A percentile compares a stretch with the other conserved stretches of the same genome.
Conservation (phyloP, 768 basidiomycete genomes). For the Boletus sensibilis region DNA sequence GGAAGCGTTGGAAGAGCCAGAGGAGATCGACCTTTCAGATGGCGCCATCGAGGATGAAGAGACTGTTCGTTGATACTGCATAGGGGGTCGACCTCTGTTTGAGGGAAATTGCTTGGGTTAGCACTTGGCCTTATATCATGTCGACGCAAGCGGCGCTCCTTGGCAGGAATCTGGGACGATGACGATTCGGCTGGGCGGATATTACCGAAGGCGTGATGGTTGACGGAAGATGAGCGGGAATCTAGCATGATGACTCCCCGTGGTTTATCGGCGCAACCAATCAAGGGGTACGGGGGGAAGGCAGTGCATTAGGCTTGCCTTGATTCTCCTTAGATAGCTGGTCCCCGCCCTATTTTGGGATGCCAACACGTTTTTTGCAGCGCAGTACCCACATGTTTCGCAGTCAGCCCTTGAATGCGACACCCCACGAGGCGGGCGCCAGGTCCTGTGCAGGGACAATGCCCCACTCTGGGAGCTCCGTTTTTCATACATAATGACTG, state of each 20-base stretch:
- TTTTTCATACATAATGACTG: slow-evolving; percentile 32
- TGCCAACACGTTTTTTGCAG: slow-evolving; percentile 34
- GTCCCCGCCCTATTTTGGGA: slow-evolving; percentile 27
- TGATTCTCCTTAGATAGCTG: slow-evolving; percentile 16
- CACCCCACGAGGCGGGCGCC: slow-evolving; percentile 31
- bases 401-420: slow-evolving; percentile 19
- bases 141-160: slow-evolving; percentile 23
- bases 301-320: slow-evolving; percentile 28
- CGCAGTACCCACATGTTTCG: slow-evolving; percentile 33
- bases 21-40: slow-evolving; percentile 35
- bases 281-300: slow-evolving; percentile 31
- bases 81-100: slow-evolving; percentile 19
- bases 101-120: slow-evolving; percentile 5
- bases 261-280: slow-evolving; percentile 34
- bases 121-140: slow-evolving; percentile 26
- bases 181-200: slow-evolving; percentile 28
- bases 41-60: slow-evolving; percentile 35
- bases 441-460: slow-evolving; percentile 24
- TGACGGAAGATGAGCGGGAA: slow-evolving; percentile 34
- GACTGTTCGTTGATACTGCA: slow-evolving; percentile 32
- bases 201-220: slow-evolving; percentile 36
- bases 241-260: slow-evolving; percentile 32
- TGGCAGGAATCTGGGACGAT: slow-evolving; percentile 22
- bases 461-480: slow-evolving; percentile 22
- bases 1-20: slow-evolving; percentile 31